Evolutionary conservation across 495 filamentous ascomycete genomes (phyloP).

Genomic region (Cenococcum geophilum): DNA sequence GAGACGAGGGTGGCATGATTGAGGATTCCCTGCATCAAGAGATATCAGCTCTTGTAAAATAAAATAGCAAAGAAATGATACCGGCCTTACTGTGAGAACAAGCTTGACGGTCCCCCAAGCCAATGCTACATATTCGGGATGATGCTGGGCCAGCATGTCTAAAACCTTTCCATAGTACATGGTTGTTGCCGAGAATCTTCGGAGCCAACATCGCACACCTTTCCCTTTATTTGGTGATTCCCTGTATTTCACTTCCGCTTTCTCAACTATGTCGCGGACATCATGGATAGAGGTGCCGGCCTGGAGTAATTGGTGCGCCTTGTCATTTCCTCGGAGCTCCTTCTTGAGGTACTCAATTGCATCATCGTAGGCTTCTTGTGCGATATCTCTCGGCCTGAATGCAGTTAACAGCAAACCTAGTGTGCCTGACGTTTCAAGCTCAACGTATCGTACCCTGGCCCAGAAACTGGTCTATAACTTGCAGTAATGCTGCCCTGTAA

Average conservation of each 20-base stretch:
- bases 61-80: no score
- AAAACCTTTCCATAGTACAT: constrained; percentile 1
- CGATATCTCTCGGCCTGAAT: not conserved
- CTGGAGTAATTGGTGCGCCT: not conserved
- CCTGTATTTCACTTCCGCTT: not conserved
- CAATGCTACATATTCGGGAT: not conserved
- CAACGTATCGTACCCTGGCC: no score
- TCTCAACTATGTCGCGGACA: not conserved
- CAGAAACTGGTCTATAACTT: no score
- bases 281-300: not conserved
- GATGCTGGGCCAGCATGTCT: not conserved
- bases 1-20: not conserved
- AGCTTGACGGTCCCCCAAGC: not conserved
- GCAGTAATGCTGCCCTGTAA: no score
- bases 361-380: not conserved
- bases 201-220: not conserved
- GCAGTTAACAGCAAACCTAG: no score
- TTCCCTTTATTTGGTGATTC: not conserved
- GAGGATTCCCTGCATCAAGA: not conserved
- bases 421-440: no score
- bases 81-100: not conserved
- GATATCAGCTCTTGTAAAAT: no score
- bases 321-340: not conserved
- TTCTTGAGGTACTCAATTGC: not conserved
- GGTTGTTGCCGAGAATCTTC: not conserved